Percentiles rank a stretch among this genome's conserved stretches.
Conservation (phyloP, 331 rosid species). For the Arachis monticola region DNA sequence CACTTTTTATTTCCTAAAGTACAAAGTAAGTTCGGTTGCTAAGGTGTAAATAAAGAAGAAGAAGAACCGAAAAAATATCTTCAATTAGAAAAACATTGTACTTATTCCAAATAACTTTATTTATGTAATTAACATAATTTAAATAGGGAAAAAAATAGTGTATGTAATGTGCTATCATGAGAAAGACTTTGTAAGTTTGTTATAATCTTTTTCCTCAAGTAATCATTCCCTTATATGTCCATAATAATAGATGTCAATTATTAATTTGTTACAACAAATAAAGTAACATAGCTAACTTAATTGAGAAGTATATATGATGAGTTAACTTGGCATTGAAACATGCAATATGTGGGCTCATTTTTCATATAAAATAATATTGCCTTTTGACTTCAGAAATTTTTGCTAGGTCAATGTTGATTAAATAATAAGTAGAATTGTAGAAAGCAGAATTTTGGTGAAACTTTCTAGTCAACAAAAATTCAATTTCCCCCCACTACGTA, state of each 20-base stretch:
- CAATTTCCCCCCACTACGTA: not conserved
- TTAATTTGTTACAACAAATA: not conserved
- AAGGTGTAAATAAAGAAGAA: not conserved
- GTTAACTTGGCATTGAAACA: conserved; percentile 7
- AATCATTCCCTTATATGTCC: not conserved
- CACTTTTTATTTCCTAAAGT: not conserved
- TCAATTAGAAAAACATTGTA: not conserved
- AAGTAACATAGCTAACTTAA: conserved; percentile 10
- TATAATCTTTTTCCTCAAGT: not conserved
- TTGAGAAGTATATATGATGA: not conserved
- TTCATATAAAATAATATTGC: not conserved
- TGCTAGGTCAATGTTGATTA: not conserved
- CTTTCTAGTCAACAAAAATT: not conserved
- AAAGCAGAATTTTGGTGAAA: not conserved
- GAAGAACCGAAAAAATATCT: not conserved
- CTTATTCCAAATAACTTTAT: not conserved
- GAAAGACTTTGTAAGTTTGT: not conserved
- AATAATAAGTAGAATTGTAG: not conserved
- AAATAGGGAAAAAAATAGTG: not conserved
- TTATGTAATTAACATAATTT: not conserved
- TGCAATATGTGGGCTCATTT: not conserved
- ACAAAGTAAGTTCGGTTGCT: not conserved
- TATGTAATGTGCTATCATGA: not conserved
- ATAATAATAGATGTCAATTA: not conserved
- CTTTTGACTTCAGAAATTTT: conserved; percentile 6